phyloP scores from a whole-genome alignment of 305 asterid genomes.

The Fraxinus platypoda region DNA sequence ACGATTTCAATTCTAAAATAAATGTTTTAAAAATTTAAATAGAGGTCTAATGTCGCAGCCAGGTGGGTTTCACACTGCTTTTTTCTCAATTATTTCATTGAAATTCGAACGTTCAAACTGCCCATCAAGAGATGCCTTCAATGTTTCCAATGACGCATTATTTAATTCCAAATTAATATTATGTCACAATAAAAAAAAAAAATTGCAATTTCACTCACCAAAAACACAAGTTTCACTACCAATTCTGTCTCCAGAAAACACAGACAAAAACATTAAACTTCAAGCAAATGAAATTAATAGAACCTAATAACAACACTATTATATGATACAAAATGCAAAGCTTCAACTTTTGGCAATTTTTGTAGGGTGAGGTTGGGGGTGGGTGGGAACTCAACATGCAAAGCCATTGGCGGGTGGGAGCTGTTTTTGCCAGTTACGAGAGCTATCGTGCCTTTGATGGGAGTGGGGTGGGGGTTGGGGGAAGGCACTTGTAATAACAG shows the following conservation, averaged over 20 bases:
- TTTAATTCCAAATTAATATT: background rate
- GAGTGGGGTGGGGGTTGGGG: background rate
- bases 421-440: slow-evolving; percentile 14
- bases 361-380: background rate
- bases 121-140: slow-evolving; percentile 34
- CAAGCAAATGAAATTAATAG: background rate
- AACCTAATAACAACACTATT: slow-evolving; percentile 10
- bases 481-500: background rate
- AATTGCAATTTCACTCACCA: slow-evolving; percentile 8
- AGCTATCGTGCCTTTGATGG: background rate
- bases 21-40: no score
- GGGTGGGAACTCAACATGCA: slow-evolving; percentile 36
- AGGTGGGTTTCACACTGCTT: background rate
- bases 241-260: slow-evolving; percentile 14
- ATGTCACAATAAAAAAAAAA: background rate
- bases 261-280: background rate
- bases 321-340: slow-evolving; percentile 22
- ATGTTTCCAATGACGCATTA: slow-evolving; percentile 37
- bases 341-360: background rate
- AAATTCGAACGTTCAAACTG: slow-evolving; percentile 33
- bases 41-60: no score
- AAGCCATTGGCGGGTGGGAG: slow-evolving; percentile 32
- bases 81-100: slow-evolving; percentile 17
- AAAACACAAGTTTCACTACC: background rate
- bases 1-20: no score